Evolutionary conservation across 164 flowering plant species (phyloP).

Genomic region (Platanus orientalis): DNA sequence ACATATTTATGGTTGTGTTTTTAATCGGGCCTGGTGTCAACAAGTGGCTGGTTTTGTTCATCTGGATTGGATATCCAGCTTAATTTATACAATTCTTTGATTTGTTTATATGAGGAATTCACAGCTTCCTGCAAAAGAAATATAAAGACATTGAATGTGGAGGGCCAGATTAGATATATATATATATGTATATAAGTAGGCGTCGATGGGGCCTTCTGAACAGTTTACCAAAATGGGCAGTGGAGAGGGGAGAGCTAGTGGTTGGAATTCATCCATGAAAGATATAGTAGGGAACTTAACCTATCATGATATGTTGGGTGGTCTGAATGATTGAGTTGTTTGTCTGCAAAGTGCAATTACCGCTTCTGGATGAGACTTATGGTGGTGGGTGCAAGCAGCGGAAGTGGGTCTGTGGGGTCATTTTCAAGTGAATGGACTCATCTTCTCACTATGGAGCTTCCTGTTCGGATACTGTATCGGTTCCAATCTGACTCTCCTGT

Average conservation of each 20-base stretch:
- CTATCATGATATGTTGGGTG: constrained; percentile 6
- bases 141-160: too few species aligned
- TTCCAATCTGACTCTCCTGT: too few species aligned
- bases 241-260: constrained; percentile 10
- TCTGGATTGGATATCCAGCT: constrained; percentile 9
- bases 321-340: constrained; percentile 7
- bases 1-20: constrained; percentile 1
- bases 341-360: background rate
- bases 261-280: constrained; percentile 6
- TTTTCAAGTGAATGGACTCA: too few species aligned
- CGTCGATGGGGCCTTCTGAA: constrained; percentile 7
- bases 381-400: too few species aligned
- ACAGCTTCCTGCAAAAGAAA: constrained; percentile 9
- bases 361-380: background rate
- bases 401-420: too few species aligned
- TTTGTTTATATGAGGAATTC: constrained; percentile 17
- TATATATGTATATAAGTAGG: constrained; percentile 10
- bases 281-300: constrained; percentile 1
- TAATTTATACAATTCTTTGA: constrained; percentile 33
- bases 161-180: background rate
- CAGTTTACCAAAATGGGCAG: constrained; percentile 2
- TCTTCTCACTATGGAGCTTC: too few species aligned
- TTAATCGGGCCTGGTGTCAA: background rate
- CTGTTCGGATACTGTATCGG: too few species aligned
- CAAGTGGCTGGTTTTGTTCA: constrained; percentile 1